Evolutionary conservation across 176 grass and related monocot genomes (phyloP).

Genomic region (Cenchrus americanus): DNA sequence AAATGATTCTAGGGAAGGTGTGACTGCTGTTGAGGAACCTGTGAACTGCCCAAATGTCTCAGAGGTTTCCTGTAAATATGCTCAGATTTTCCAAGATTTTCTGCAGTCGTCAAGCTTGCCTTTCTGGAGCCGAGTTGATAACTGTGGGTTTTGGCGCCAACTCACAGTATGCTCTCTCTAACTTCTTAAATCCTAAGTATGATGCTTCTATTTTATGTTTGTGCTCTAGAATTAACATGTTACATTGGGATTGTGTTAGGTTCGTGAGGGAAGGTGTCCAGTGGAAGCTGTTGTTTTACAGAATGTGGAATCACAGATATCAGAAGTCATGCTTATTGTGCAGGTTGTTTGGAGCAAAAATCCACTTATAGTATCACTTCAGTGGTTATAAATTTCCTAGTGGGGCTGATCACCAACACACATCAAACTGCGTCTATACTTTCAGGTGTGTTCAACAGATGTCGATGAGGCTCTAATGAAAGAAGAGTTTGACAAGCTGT

Average conservation of each 20-base stretch:
- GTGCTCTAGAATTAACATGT: conserved; percentile 9
- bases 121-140: conserved; percentile 85
- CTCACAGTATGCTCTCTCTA: conserved; percentile 60
- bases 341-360: conserved; percentile 62
- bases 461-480: conserved; percentile 80
- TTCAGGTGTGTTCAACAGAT: conserved; percentile 82
- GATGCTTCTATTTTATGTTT: conserved; percentile 32
- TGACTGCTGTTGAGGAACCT: conserved; percentile 95
- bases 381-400: conserved; percentile 25
- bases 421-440: conserved; percentile 18
- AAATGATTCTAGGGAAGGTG: conserved; percentile 77
- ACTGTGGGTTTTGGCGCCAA: conserved; percentile 98
- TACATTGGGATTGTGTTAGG: conserved; percentile 54
- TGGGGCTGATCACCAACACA: background rate
- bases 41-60: conserved; percentile 94
- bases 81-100: conserved; percentile 83
- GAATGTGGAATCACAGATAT: conserved; percentile 54
- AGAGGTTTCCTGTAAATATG: conserved; percentile 72
- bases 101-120: conserved; percentile 65
- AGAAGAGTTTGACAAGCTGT: conserved; percentile 87
- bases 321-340: conserved; percentile 96
- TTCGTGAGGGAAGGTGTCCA: conserved; percentile 85
- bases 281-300: conserved; percentile 40
- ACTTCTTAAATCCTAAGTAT: conserved; percentile 17
- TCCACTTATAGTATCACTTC: background rate